Evolutionary conservation across 148 eudicot species (phyloP).

Genomic region (Chenopodium formosanum): DNA sequence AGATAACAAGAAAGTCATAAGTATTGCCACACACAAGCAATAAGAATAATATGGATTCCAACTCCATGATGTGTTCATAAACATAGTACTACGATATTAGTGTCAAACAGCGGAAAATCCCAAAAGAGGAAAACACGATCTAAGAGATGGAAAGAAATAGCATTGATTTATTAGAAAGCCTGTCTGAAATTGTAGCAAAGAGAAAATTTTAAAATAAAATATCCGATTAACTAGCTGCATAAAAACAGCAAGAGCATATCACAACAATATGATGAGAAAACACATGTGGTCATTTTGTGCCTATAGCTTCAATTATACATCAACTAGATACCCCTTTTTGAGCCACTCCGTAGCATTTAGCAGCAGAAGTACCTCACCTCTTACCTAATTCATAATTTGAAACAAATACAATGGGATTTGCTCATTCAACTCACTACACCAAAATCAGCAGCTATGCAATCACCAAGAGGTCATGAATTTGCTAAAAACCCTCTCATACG

Average conservation of each 20-base stretch:
- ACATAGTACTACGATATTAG: not conserved
- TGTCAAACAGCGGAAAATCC: not conserved
- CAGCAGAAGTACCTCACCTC: not conserved
- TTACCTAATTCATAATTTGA: not conserved
- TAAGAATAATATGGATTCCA: not conserved
- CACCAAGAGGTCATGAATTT: not conserved
- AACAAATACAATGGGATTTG: too few species aligned
- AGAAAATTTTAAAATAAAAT: not conserved
- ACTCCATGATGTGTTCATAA: not conserved
- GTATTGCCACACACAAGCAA: not conserved
- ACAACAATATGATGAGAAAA: not conserved
- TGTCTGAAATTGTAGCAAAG: not conserved
- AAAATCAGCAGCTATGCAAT: not conserved
- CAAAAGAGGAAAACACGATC: not conserved
- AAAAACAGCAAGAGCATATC: not conserved
- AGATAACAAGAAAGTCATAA: slow-evolving; percentile 8
- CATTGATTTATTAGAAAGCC: not conserved
- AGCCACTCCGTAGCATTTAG: not conserved
- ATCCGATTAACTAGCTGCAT: not conserved
- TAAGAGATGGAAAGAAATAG: not conserved
- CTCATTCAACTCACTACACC: not conserved
- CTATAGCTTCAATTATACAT: not conserved
- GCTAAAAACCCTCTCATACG: not conserved
- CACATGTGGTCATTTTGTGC: not conserved
- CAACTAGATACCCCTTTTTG: not conserved